Evolutionary conservation across 2,329 filamentous ascomycete genomes (phyloP), one percentile per base, ranked within the genome.

Genomic region (Trichophyton rubrum): DNA sequence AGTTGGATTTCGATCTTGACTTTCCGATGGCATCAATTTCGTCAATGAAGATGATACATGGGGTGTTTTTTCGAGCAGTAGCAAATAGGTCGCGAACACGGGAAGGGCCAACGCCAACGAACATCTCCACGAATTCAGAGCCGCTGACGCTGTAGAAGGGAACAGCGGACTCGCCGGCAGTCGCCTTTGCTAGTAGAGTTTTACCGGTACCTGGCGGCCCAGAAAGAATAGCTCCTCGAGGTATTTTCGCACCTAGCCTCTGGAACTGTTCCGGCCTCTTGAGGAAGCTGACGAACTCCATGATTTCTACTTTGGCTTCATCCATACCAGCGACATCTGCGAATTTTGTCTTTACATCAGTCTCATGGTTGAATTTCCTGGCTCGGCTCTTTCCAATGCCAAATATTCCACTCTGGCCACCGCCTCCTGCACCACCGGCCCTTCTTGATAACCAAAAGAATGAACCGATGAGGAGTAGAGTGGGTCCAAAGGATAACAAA

Each of bases 91-190:
- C 93, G 68, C 93, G 85, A 58, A 99, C 93, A 75, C 93, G 85
- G 33, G 92, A 97, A 20, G 93, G 89, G 74, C 93, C 93, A 62
- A 99, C 93, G 83, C 93, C 93, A 58, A 99, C 93, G 72, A 99
- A 99, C 92, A 99, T 99, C 77, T 99, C 93, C 35, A 99, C 92
- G 71, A 99, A 99, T 73, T 99, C 93, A 56, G 93, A 99, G 71
- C 93, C 93, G 73, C 90, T 96, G 68, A 99, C 93, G 69, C 89
- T 96, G 82, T 91, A 99, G 81, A 99, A 99, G 0, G 93, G 93
- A 35, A 99, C 93, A 49, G 88, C 87, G 27, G 93, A 96, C 77
- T 99, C 93, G 72, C 93, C 93, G 58, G 93, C 93, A 8, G 93
- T 99, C 13, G 93, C 93, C 78, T 99, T 99, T 64, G 93, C 93